These are phyloP conservation scores for Hygrophoropsis aurantiaca DNA, from an alignment of 768 basidiomycete species.

Conservation along the genomic window DNA sequence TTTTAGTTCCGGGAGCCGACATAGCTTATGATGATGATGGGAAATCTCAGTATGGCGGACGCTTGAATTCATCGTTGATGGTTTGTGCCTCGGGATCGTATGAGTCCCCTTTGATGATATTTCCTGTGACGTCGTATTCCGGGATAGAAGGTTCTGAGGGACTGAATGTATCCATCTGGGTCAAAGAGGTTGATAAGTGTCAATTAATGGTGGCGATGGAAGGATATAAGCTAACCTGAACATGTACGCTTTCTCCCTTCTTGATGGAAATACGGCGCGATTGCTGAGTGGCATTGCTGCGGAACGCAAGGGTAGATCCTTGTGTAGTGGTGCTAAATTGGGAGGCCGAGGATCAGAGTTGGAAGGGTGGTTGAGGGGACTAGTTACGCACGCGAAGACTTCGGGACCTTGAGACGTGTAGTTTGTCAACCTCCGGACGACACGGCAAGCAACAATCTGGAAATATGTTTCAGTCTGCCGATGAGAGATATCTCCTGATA, in stretches of 20 bases:
- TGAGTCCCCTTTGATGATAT: slow-evolving; percentile 40
- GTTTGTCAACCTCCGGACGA: slow-evolving; percentile 64
- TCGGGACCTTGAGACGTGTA: slow-evolving; percentile 50
- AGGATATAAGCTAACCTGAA: slow-evolving; percentile 44
- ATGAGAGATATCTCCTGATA: background rate
- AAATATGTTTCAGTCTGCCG: background rate
- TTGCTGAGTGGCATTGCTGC: slow-evolving; percentile 35
- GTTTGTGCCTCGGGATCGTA: slow-evolving; percentile 62
- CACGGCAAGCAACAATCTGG: slow-evolving; percentile 64
- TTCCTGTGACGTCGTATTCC: slow-evolving; percentile 61
- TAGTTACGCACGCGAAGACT: slow-evolving; percentile 49
- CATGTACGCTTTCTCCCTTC: slow-evolving; percentile 53
- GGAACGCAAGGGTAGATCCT: slow-evolving; percentile 63
- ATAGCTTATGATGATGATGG: background rate
- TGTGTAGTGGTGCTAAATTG: slow-evolving; percentile 37
- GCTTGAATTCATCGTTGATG: slow-evolving; percentile 65
- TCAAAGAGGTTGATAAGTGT: slow-evolving; percentile 6
- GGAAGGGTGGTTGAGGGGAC: background rate
- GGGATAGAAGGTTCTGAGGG: slow-evolving; percentile 42
- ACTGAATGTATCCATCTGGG: slow-evolving; percentile 68
- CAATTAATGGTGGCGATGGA: background rate
- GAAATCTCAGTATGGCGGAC: slow-evolving; percentile 39
- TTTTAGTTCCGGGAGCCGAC: no score
- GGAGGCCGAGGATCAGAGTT: slow-evolving; percentile 12
- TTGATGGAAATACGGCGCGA: slow-evolving; percentile 30